Evolutionary conservation across 345 rosid species (phyloP), one percentile per base, ranked within the genome.

Genomic region (Populus pruinosa): DNA sequence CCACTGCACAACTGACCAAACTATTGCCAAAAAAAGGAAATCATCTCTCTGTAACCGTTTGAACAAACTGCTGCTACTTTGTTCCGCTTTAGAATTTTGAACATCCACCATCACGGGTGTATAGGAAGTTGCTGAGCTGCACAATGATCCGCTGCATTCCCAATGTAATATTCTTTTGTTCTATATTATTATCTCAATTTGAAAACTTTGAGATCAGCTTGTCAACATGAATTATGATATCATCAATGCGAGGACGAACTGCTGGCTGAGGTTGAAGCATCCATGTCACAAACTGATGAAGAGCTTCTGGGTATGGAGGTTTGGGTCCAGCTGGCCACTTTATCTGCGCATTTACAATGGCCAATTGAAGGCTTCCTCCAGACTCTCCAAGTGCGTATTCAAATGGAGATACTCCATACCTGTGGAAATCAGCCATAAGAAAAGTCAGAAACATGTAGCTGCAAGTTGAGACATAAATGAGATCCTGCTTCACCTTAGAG

Each of bases 351-450:
- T 94, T 96, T 78, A 94, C 79, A 64, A 94, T 82, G 79, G 99
- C 98, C 33, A 91, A 78, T 78, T 96, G 98, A 56, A 96, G 91
- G 91, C 97, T 96, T 79, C 98, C 99, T 73, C 94, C 99, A 0
- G 99, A 88, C 83, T 96, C 98, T 82, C 94, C 99, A 49, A 94
- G 95, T 13, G 97, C 97, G 71, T 96, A 96, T 85, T 96, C 98
- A 43, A 96, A 96, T 21, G 99, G 99, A 59, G 98, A 92, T 65
- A 86, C 89, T 18, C 99, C 97, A 47, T 92, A 92, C 98, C 99
- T 94, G 77, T 70, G 44, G 71, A 67, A 56, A 70, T 27, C 72
- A 68, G 59, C 67, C 9, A 10, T 53, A 27, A 69, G 43, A 63
- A 56, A 59, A 31, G 61, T 31, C 23, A 64, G 25, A 8, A 20